phyloP scores from a whole-genome alignment of 1,284 basidiomycete genomes.

The Sporisorium exsertum region DNA sequence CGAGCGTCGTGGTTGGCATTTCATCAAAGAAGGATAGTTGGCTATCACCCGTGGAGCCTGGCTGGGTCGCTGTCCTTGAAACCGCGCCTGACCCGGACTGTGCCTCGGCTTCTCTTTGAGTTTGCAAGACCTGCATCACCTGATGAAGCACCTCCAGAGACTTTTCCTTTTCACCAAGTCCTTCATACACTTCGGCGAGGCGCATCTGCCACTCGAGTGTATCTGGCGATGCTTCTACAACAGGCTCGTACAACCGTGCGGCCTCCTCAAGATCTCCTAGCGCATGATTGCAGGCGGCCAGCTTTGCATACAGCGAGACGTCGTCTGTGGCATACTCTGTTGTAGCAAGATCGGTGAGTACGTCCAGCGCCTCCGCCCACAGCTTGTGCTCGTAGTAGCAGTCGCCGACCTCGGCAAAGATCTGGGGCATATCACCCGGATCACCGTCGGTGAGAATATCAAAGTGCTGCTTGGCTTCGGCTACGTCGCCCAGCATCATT shows the following conservation, averaged over 20 bases:
- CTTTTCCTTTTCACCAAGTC: constrained; percentile 79
- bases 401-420: constrained; percentile 59
- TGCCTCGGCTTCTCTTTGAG: constrained; percentile 19
- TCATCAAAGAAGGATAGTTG: constrained; percentile 62
- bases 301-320: constrained; percentile 52
- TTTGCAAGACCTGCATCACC: constrained; percentile 69
- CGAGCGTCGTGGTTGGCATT: constrained; percentile 10
- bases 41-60: constrained; percentile 2
- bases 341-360: constrained; percentile 39
- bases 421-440: constrained; percentile 46
- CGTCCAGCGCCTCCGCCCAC: constrained; percentile 58
- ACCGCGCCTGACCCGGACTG: background rate
- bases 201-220: constrained; percentile 75
- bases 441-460: constrained; percentile 53
- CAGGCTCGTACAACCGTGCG: constrained; percentile 71
- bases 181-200: constrained; percentile 87
- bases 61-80: background rate
- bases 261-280: constrained; percentile 53
- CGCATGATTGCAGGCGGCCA: constrained; percentile 61
- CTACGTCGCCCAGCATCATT: constrained; percentile 81
- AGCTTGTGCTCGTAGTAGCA: constrained; percentile 59
- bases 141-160: constrained; percentile 88
- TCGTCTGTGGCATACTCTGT: constrained; percentile 48
- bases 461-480: constrained; percentile 79
- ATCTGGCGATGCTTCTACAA: constrained; percentile 79